A percentile compares a stretch with the other conserved stretches of the same genome.
phyloP scores from a whole-genome alignment of 768 basidiomycete genomes.

The Boletus pseudopeckii region DNA sequence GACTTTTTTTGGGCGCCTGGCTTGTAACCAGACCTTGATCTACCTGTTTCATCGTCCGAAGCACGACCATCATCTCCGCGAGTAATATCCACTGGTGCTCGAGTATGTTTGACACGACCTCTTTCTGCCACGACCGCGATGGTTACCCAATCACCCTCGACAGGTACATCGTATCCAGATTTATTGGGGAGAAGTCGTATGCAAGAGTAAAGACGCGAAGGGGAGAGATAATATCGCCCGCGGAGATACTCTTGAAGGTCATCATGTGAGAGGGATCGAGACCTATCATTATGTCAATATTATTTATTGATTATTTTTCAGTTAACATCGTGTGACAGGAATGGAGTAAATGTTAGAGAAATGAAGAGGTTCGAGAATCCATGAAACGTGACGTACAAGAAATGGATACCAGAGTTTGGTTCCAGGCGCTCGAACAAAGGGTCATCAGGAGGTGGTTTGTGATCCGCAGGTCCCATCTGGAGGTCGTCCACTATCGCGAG shows the following conservation, averaged over 20 bases:
- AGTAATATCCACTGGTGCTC: conserved; percentile 55
- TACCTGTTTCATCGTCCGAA: conserved; percentile 28
- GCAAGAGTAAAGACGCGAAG: conserved; percentile 84
- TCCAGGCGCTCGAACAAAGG: conserved; percentile 76
- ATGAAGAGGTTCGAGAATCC: conserved; percentile 1
- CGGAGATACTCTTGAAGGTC: conserved; percentile 76
- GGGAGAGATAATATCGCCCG: conserved; percentile 84
- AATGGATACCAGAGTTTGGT: conserved; percentile 85
- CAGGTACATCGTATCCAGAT: conserved; percentile 86
- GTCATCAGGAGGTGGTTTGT: conserved; percentile 67
- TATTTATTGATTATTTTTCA: background rate
- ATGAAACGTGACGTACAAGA: conserved; percentile 54
- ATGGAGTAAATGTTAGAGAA: background rate
- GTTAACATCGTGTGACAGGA: background rate
- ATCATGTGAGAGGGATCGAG: conserved; percentile 69
- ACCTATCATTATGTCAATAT: conserved; percentile 42
- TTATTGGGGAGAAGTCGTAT: conserved; percentile 74
- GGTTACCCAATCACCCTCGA: conserved; percentile 91
- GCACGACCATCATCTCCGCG: conserved; percentile 43
- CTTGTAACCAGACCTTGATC: conserved; percentile 4
- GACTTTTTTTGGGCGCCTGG: conserved; percentile 9
- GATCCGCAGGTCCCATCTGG: conserved; percentile 72
- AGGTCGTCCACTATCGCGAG: conserved; percentile 76
- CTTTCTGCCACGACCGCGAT: conserved; percentile 95
- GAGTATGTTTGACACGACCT: conserved; percentile 70